phyloP scores from a whole-genome alignment of 2,329 filamentous ascomycete species.

The Fusarium stilboides region DNA sequence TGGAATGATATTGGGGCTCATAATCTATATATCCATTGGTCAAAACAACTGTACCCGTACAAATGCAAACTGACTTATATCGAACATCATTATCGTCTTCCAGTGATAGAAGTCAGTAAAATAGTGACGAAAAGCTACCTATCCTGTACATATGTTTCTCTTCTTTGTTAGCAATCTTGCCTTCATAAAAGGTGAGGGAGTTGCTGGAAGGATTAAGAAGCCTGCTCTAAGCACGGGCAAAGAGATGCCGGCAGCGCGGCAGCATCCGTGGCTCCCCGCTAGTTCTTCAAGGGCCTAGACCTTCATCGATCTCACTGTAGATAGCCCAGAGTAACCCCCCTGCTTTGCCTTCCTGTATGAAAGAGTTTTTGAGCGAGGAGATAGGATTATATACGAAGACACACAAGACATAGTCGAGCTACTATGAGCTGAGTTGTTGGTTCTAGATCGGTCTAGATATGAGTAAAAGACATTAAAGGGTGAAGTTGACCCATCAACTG shows the following conservation, averaged over 20 bases:
- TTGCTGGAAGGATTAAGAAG: background rate
- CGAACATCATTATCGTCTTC: no score
- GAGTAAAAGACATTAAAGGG: no score
- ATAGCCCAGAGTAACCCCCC: background rate
- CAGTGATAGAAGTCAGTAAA: no score
- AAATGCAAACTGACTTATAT: constrained; percentile 2
- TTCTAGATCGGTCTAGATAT: no score
- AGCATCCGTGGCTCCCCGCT: background rate
- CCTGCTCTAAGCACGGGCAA: constrained; percentile 8
- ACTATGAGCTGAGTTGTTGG: no score
- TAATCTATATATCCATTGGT: constrained; percentile 17
- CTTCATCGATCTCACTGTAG: background rate
- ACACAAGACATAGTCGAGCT: no score
- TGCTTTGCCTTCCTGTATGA: constrained; percentile 10
- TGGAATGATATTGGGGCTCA: constrained; percentile 5
- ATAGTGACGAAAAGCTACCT: no score
- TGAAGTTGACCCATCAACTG: no score
- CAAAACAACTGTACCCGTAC: constrained; percentile 4
- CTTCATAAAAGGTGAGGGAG: no score
- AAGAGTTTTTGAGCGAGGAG: background rate
- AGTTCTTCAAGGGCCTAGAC: background rate
- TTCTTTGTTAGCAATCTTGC: no score
- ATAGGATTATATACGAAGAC: background rate
- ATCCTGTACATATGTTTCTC: no score
- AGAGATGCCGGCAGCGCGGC: constrained; percentile 18